These are phyloP conservation scores for Nakaseomyces bracarensis DNA, from an alignment of 1,139 yeast genomes.

Conservation along the genomic window DNA sequence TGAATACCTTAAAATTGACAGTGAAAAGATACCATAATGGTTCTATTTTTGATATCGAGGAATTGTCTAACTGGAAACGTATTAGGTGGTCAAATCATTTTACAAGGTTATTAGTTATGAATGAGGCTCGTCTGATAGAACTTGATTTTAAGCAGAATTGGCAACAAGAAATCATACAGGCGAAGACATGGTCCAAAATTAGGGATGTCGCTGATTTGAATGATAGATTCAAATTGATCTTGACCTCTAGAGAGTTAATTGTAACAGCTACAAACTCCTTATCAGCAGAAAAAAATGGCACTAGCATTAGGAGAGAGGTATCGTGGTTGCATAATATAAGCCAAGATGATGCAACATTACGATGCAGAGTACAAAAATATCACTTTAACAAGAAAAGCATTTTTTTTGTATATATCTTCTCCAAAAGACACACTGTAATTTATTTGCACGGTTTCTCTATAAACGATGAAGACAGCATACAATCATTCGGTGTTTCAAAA, in stretches of 20 bases:
- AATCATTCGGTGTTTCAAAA: conserved; percentile 16
- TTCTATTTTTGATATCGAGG: conserved; percentile 39
- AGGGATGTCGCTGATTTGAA: conserved; percentile 38
- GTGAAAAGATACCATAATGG: conserved; percentile 16
- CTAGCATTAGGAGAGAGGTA: conserved; percentile 37
- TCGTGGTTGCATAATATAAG: conserved; percentile 66
- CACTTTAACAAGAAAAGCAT: conserved; percentile 9
- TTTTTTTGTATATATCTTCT: conserved; percentile 18
- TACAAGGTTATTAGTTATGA: conserved; percentile 35
- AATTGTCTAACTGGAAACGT: conserved; percentile 50
- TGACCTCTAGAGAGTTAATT: conserved; percentile 57
- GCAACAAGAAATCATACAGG: conserved; percentile 37
- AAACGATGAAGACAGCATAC: conserved; percentile 13
- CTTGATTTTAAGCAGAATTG: conserved; percentile 28
- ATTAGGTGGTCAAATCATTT: conserved; percentile 39
- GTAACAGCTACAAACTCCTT: conserved; percentile 28
- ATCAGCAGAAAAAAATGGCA: conserved; percentile 13
- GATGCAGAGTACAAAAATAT: conserved; percentile 32
- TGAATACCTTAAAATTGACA: conserved; percentile 11
- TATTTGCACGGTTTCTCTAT: conserved; percentile 20
- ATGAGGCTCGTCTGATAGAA: conserved; percentile 40
- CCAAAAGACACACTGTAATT: conserved; percentile 18
- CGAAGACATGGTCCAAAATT: conserved; percentile 51
- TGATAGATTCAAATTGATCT: conserved; percentile 35
- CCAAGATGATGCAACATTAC: conserved; percentile 48